Evolutionary conservation across 2,329 filamentous ascomycete genomes (phyloP).

Genomic region (Cladosporium sp.): DNA sequence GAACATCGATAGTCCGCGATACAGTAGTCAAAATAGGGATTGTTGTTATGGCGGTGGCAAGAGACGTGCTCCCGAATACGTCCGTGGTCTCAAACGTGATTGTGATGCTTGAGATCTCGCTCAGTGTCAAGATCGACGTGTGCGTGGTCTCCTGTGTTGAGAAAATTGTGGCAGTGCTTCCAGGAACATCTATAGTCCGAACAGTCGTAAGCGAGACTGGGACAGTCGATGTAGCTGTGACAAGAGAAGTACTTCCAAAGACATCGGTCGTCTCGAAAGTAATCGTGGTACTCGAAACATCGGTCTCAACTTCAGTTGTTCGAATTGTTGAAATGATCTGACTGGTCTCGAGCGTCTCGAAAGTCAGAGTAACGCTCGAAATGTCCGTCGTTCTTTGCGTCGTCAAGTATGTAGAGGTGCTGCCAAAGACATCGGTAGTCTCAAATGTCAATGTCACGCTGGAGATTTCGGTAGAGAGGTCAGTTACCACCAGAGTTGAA

Average conservation of each 20-base stretch:
- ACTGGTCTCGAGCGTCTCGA: not conserved
- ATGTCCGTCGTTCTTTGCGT: not conserved
- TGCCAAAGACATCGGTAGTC: not conserved
- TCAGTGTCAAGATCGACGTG: not conserved
- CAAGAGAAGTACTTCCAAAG: not conserved
- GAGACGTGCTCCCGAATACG: not conserved
- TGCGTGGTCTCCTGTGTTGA: too few species aligned
- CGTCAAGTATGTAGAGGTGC: not conserved
- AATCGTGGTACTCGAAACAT: not conserved
- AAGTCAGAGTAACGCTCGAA: not conserved
- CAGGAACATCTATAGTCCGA: not conserved
- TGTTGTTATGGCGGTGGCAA: not conserved
- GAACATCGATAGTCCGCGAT: not conserved
- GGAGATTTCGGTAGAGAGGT: not conserved
- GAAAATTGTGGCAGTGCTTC: not conserved
- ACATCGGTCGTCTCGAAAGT: not conserved
- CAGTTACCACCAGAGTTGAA: not conserved
- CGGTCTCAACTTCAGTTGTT: not conserved
- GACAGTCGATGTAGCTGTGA: not conserved
- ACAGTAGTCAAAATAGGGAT: not conserved
- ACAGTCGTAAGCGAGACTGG: not conserved
- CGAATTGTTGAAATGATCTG: not conserved
- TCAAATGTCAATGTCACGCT: not conserved
- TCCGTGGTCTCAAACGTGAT: not conserved
- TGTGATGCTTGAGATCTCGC: not conserved